These are phyloP conservation scores for Angomonas ambiguus DNA, from an alignment of 208 protist species.

Conservation along the genomic window DNA sequence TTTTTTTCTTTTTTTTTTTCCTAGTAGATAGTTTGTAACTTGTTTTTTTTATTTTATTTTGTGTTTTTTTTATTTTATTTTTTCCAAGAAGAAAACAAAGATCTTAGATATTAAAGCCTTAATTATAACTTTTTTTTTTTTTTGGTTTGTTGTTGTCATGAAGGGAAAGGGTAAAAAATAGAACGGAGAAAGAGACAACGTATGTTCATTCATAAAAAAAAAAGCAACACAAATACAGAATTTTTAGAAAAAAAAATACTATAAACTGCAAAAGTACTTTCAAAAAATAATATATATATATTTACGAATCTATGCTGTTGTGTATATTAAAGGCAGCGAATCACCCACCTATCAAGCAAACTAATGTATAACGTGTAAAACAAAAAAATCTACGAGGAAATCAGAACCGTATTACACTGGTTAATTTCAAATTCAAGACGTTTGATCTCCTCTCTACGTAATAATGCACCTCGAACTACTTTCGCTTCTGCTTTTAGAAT, in stretches of 20 bases:
- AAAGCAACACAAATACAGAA: not conserved
- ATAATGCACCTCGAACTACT: too few species aligned
- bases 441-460: not conserved
- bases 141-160: too few species aligned
- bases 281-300: not conserved
- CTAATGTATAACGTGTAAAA: not conserved
- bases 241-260: not conserved
- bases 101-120: not conserved
- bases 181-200: not conserved
- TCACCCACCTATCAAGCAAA: not conserved
- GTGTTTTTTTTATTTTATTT: not conserved
- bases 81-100: not conserved
- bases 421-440: not conserved
- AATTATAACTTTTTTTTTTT: conserved; percentile 1
- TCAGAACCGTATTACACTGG: not conserved
- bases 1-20: not conserved
- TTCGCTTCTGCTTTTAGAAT: not conserved
- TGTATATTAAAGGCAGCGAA: too few species aligned
- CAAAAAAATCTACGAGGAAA: conserved; percentile 8
- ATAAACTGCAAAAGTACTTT: not conserved
- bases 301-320: not conserved
- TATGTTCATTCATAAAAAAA: not conserved
- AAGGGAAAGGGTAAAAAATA: not conserved
- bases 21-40: not conserved
- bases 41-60: not conserved